Percentiles rank a stretch among this genome's conserved stretches.
Evolutionary conservation across 345 rosid species (phyloP).

Genomic region (Fremontodendron californicum): DNA sequence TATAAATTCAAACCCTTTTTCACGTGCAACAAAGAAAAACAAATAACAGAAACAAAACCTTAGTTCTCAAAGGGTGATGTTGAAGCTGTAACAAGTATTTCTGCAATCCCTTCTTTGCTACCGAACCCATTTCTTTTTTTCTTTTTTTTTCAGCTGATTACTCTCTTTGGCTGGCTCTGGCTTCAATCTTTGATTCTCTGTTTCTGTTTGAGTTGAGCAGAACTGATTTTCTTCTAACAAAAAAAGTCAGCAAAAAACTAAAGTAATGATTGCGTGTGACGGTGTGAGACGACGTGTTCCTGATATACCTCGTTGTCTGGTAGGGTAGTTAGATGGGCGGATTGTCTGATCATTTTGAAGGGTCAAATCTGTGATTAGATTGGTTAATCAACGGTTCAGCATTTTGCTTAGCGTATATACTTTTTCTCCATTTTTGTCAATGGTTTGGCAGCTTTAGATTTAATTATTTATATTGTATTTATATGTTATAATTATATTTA

Average conservation of each 20-base stretch:
- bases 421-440: background rate
- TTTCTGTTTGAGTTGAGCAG: background rate
- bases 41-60: slow-evolving; percentile 31
- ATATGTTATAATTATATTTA: too few species aligned
- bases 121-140: too few species aligned
- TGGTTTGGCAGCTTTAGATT: too few species aligned
- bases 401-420: background rate
- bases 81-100: slow-evolving; percentile 74
- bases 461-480: too few species aligned
- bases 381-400: too few species aligned
- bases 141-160: background rate
- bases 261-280: background rate
- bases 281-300: too few species aligned
- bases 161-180: background rate
- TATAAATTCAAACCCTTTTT: background rate
- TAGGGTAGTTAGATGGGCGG: too few species aligned
- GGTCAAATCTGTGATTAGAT: background rate
- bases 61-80: slow-evolving; percentile 75
- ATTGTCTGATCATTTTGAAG: too few species aligned
- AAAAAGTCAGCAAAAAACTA: background rate
- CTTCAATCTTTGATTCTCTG: too few species aligned
- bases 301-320: background rate
- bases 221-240: background rate
- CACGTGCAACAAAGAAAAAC: background rate
- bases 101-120: slow-evolving; percentile 65